Percentiles rank a stretch among this genome's conserved stretches.
Conservation (phyloP, 2,329 filamentous ascomycete genomes). For the Alternaria arborescens region DNA sequence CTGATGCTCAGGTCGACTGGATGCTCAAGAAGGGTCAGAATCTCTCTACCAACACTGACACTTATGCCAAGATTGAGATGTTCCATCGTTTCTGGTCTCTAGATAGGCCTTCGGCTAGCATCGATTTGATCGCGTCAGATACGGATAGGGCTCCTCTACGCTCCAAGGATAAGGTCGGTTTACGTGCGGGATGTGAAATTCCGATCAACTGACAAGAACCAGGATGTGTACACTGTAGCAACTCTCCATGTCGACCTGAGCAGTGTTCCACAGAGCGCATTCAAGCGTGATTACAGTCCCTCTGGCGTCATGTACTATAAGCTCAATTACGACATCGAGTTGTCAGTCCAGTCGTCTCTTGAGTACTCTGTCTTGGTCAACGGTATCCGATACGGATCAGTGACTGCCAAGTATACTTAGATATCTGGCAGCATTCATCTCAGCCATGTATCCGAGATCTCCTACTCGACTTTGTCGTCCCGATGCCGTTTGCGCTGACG, state of each 20-base stretch:
- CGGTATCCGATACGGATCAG: slow-evolving; percentile 19
- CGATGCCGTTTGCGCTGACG: no score
- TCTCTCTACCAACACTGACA: slow-evolving; percentile 1
- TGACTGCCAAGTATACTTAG: slow-evolving; percentile 24
- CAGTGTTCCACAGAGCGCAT: slow-evolving; percentile 8
- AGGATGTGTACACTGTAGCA: slow-evolving; percentile 15
- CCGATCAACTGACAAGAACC: not conserved
- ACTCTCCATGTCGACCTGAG: slow-evolving; percentile 20
- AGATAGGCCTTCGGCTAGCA: not conserved
- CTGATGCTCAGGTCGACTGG: slow-evolving; percentile 20
- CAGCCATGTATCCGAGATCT: no score
- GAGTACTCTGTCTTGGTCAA: slow-evolving; percentile 24
- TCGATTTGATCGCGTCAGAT: not conserved
- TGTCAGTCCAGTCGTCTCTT: slow-evolving; percentile 28
- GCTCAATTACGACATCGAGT: slow-evolving; percentile 8
- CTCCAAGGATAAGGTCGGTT: not conserved
- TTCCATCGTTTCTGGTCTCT: slow-evolving; percentile 4
- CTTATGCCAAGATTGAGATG: no score
- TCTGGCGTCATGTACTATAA: slow-evolving; percentile 8
- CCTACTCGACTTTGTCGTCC: no score
- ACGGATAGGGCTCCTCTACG: not conserved
- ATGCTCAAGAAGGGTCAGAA: slow-evolving; percentile 28
- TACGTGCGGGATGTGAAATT: no score
- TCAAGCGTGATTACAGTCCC: no score
- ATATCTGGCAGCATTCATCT: not conserved